Conservation (phyloP, 371 early-diverging fungal species). For the Apophysomyces variabilis region DNA sequence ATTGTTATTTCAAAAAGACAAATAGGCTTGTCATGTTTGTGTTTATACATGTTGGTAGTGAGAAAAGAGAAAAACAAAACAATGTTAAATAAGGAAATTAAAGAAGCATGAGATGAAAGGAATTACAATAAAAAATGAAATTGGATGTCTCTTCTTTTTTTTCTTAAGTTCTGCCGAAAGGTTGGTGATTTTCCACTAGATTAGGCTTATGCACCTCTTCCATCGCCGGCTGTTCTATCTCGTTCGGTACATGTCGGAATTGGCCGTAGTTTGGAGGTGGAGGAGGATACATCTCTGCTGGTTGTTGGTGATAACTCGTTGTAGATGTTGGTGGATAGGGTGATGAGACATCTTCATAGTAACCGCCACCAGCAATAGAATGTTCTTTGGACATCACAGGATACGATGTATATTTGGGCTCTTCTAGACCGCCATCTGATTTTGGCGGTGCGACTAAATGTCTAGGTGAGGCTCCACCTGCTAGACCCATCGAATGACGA, state of each 20-base stretch:
- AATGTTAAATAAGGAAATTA: neutral
- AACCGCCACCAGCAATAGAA: conserved; percentile 2
- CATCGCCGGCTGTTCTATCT: neutral
- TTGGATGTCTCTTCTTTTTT: too few species aligned
- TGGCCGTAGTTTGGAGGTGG: conserved; percentile 2
- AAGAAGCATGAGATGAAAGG: neutral
- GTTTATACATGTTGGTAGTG: too few species aligned
- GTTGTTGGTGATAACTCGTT: neutral
- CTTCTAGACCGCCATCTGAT: neutral
- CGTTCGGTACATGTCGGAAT: conserved; percentile 4
- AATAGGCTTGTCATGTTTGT: neutral
- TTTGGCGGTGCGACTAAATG: neutral
- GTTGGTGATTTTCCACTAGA: neutral
- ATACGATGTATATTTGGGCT: neutral
- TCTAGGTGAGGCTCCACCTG: conserved; percentile 3
- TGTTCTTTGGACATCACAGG: conserved; percentile 1
- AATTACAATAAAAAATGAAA: neutral
- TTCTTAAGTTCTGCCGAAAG: neutral
- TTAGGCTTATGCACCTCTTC: neutral
- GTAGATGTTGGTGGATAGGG: conserved; percentile 1
- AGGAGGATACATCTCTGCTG: conserved; percentile 1
- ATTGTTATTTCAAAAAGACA: too few species aligned
- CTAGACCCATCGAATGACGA: neutral
- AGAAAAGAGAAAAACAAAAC: too few species aligned
- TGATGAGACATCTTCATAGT: conserved; percentile 2